Base-by-base conservation (phyloP, 331 rosid genomes). In the Dryas integrifolia region DNA sequence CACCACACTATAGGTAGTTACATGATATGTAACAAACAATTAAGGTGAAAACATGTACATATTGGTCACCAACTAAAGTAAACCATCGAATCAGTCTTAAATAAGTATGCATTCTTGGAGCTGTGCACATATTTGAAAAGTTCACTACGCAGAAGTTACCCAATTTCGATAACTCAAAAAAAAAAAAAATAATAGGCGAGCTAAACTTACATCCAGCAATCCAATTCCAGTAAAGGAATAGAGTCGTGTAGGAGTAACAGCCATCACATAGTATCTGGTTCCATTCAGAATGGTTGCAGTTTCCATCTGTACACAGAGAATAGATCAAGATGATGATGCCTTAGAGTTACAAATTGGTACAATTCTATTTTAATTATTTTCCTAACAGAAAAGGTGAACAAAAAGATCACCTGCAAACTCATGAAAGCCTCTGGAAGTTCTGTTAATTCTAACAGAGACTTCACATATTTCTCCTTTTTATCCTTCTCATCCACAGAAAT, bases 251-350 rank as follows among this genome's bases (percentile, higher is more conserved):
- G 96, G 97, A 81, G 98, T 89, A 68, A 94, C 97, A 73, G 96
- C 97, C 98, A 94, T 91, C 77, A 94, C 88, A 79, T 94, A 91
- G 71, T 86, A 94, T 81, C 97, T 89, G 67, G 92, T 88, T 81
- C 92, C 98, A 88, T 79, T 88, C 44, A 88, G 81, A 49, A 88
- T 58, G 76, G 72, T 84, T 48, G 96, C 85, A 2, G 96, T 91
- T 80, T 94, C 98, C 97, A 94, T 91, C 98, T 94, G 92, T 70
- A 67, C 41, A 81, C 16, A 52, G 80, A 65, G 64, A 73, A 80
- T 49, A 53, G 39, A 80, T 67, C 68, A 76, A 76, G 52, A 81
- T 48, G 63, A 9, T 44, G 71, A 78, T 69, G 39, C 57, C 59
- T 63, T 69, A 49, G 51, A 59, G 47, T 65, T 57, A 30, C 39